phyloP scores from a whole-genome alignment of 768 basidiomycete genomes.

The Boletus bicolor region DNA sequence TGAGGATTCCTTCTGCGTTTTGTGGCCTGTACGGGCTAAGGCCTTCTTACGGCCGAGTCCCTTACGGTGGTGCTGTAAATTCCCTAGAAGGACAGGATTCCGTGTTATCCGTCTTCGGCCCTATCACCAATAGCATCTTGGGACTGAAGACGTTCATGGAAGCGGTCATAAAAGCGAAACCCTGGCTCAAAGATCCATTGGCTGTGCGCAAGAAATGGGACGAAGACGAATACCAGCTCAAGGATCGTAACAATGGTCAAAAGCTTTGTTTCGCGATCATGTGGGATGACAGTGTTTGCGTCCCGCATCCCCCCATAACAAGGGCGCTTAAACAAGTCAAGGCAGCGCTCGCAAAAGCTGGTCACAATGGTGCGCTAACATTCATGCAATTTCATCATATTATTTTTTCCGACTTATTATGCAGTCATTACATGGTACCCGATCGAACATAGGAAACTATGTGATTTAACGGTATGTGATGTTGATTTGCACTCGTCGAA shows the following conservation, averaged over 20 bases:
- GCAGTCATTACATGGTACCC: conserved; percentile 72
- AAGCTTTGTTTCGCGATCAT: conserved; percentile 56
- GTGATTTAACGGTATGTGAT: conserved; percentile 38
- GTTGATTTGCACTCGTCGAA: conserved; percentile 5
- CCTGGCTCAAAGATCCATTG: conserved; percentile 68
- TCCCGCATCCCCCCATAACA: conserved; percentile 62
- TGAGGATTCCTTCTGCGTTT: conserved; percentile 67
- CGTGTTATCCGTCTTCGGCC: conserved; percentile 70
- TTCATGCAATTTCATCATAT: not conserved
- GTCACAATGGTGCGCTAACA: conserved; percentile 54
- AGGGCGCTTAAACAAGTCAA: conserved; percentile 58
- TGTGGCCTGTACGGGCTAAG: conserved; percentile 70
- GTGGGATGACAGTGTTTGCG: conserved; percentile 61
- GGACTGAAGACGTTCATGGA: conserved; percentile 68
- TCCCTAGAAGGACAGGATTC: conserved; percentile 71
- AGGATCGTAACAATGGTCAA: conserved; percentile 54
- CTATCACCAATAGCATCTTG: conserved; percentile 53
- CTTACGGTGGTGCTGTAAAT: conserved; percentile 65
- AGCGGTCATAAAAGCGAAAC: conserved; percentile 53
- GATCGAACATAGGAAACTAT: conserved; percentile 48
- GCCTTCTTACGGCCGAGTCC: conserved; percentile 66
- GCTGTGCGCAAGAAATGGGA: conserved; percentile 58
- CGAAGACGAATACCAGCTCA: conserved; percentile 55
- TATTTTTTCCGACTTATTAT: not conserved
- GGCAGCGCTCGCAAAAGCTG: conserved; percentile 53